Conservation (phyloP, 192 early-diverging fungal genomes). For the Umbelopsis sp. region DNA sequence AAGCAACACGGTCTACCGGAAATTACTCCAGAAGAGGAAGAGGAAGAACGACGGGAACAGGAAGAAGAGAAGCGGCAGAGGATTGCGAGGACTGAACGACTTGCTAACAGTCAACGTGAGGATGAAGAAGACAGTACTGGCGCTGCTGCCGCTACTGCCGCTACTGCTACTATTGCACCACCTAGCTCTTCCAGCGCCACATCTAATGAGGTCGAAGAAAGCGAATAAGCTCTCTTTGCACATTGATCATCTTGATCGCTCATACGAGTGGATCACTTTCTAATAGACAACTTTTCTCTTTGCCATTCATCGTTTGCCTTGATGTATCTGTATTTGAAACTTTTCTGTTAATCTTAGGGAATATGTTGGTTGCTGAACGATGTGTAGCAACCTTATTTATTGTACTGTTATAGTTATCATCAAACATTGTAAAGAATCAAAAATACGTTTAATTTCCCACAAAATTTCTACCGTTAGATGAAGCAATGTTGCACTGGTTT, state of each 20-base stretch:
- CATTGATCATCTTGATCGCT: no score
- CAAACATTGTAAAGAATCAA: neutral
- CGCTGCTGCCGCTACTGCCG: no score
- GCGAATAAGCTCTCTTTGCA: neutral
- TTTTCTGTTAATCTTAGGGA: neutral
- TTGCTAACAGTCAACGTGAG: neutral
- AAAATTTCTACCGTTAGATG: no score
- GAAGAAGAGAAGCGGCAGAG: slow-evolving; percentile 11
- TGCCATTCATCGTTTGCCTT: neutral
- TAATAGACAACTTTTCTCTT: no score
- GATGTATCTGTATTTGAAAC: neutral
- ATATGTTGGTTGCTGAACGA: neutral
- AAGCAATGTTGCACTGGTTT: no score
- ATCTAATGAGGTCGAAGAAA: neutral
- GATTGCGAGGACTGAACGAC: slow-evolving; percentile 1
- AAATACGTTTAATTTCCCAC: no score
- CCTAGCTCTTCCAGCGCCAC: neutral
- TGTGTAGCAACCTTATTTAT: neutral
- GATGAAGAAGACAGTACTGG: slow-evolving; percentile 6
- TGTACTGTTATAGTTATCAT: neutral
- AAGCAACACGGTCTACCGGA: slow-evolving; percentile 28
- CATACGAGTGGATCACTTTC: no score
- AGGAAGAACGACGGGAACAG: slow-evolving; percentile 23
- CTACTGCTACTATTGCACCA: no score
- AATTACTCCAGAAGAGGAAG: slow-evolving; percentile 30